phyloP scores from a whole-genome alignment of 306 rosid genomes.

The Neltuma alba region DNA sequence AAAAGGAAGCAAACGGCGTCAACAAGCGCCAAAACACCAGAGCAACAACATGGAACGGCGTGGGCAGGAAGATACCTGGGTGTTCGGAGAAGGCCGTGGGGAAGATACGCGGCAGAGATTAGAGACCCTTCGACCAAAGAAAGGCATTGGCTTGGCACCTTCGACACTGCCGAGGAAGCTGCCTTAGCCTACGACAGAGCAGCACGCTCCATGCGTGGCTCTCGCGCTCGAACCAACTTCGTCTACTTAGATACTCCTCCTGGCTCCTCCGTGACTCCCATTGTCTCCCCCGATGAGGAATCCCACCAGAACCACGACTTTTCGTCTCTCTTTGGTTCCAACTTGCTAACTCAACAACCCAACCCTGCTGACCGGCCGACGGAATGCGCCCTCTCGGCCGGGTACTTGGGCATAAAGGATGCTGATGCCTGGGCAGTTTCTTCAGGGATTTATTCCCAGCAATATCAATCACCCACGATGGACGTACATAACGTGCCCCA shows the following conservation, averaged over 20 bases:
- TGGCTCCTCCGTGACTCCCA: slow-evolving; percentile 36
- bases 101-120: slow-evolving; percentile 40
- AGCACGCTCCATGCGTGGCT: slow-evolving; percentile 43
- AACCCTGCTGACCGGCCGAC: background rate
- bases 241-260: slow-evolving; percentile 38
- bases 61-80: slow-evolving; percentile 41
- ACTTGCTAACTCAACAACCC: slow-evolving; percentile 1
- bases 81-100: slow-evolving; percentile 42
- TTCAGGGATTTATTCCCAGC: slow-evolving; percentile 1
- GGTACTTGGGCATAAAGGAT: background rate
- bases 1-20: slow-evolving; percentile 31
- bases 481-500: background rate
- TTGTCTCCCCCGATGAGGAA: slow-evolving; percentile 37
- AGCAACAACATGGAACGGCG: slow-evolving; percentile 26
- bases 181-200: slow-evolving; percentile 42
- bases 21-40: slow-evolving; percentile 1
- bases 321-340: slow-evolving; percentile 14
- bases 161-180: slow-evolving; percentile 43
- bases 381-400: background rate
- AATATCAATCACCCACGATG: background rate
- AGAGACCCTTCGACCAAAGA: slow-evolving; percentile 44
- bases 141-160: slow-evolving; percentile 44
- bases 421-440: slow-evolving; percentile 13
- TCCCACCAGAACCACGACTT: slow-evolving; percentile 23
- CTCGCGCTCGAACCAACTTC: slow-evolving; percentile 42